Evolutionary conservation across 1,139 yeast genomes (phyloP), one percentile per base, ranked within the genome.

Genomic region (Yamadazyma jaroonii): DNA sequence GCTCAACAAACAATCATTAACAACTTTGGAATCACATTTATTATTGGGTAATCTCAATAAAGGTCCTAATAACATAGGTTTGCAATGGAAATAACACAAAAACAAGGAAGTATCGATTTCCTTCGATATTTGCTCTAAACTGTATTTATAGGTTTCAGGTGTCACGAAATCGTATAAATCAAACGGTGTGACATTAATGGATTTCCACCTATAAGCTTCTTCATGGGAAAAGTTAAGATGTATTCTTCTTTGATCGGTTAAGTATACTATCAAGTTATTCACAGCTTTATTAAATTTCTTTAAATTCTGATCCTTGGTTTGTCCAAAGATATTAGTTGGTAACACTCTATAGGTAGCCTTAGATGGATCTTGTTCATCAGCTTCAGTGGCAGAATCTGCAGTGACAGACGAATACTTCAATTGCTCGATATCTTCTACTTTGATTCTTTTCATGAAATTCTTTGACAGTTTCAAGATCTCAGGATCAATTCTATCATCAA

Each of bases 81-180:
- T 78, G 27, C 77, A 75, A 21, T 79, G 59, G 46, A 80, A 68
- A 54, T 92, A 92, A 44, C 95, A 79, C 37, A 79, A 68, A 50
- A 92, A 87, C 23, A 92, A 66, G 0, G 89, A 73, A 0, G 96
- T 86, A 52, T 92, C 98, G 4, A 92, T 77, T 2, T 81, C 60
- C 7, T 34, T 17, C 0, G 52, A 42, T 13, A 48, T 44, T 29
- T 42, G 48, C 6, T 45, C 38, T 17, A 48, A 37, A 11, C 44
- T 33, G 8, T 26, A 27, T 3, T 37, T 14, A 11, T 39, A 32
- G 15, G 42, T 33, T 29, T 48, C 52, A 7, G 51, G 47, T 11
- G 42, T 45, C 1, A 48, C 41, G 27, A 42, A 40, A 31, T 45
- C 40, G 37, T 69, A 67, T 30, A 76, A 61, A 34, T 77, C 72